A percentile compares a stretch with the other conserved stretches of the same genome.
Evolutionary conservation across 2,329 filamentous ascomycete genomes (phyloP).

Genomic region (Aspergillus ochraceus): DNA sequence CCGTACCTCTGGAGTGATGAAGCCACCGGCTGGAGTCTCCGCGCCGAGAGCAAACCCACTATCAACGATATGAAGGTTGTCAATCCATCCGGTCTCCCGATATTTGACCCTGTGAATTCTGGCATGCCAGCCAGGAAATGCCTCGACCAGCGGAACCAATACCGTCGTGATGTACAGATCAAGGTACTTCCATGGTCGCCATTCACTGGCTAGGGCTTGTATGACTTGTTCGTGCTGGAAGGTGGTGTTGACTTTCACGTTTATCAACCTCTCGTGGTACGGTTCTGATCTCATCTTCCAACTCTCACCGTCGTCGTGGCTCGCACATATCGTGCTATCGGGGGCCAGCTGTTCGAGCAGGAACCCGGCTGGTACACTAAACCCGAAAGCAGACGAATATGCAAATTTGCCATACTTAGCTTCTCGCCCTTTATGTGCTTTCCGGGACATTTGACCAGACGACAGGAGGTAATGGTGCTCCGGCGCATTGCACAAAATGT

Average conservation of each 20-base stretch:
- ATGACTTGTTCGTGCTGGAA: not conserved
- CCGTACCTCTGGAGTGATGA: not conserved
- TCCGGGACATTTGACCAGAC: slow-evolving; percentile 39
- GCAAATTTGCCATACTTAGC: slow-evolving; percentile 53
- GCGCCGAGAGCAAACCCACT: slow-evolving; percentile 7
- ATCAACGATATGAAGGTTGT: slow-evolving; percentile 3
- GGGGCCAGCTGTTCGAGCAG: slow-evolving; percentile 43
- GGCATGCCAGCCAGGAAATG: slow-evolving; percentile 21
- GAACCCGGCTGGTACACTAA: slow-evolving; percentile 43
- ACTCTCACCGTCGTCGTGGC: slow-evolving; percentile 39
- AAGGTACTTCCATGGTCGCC: slow-evolving; percentile 19
- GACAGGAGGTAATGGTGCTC: slow-evolving; percentile 48
- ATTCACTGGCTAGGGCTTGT: slow-evolving; percentile 4
- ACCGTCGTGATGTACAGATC: slow-evolving; percentile 13
- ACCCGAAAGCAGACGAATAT: slow-evolving; percentile 51
- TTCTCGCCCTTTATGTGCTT: slow-evolving; percentile 43
- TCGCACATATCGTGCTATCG: slow-evolving; percentile 40
- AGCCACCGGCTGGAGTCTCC: not conserved
- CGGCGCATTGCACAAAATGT: slow-evolving; percentile 46
- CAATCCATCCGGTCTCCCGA: not conserved
- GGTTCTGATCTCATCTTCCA: slow-evolving; percentile 42
- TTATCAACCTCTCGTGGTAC: not conserved
- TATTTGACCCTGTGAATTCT: slow-evolving; percentile 16
- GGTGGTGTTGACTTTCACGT: not conserved
- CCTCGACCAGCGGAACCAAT: slow-evolving; percentile 12